Base-by-base conservation (phyloP, 352 stramenopile genomes). In the Albugo laibachii region DNA sequence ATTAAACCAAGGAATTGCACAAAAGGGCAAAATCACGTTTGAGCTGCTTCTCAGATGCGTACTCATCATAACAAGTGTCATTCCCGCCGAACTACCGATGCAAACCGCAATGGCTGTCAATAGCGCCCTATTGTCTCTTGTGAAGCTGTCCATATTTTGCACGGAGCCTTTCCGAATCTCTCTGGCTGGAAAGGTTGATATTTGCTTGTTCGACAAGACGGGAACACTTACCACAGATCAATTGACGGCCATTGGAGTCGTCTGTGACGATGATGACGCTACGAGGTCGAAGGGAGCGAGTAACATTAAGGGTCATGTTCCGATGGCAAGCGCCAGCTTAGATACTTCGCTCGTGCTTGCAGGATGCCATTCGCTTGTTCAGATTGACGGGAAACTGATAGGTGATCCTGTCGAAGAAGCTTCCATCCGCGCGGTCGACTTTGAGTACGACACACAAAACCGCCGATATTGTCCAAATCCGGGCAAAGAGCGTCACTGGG, bases 151-250 rank as follows among this genome's bases (percentile, higher is more conserved):
- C 46, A 92, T 99, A 37, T 99, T 97, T 64, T 99, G 94, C 66
- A 98, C 95, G 0, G 95, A 99, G 57, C 92, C 92, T 19, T 98
- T 97, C 66, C 88, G 95, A 41, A 98, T 99, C 49, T 95, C 95
- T 20, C 62, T 97, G 15, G 95, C 93, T 16, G 95, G 95, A 20
- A 94, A 96, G 45, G 83, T 99, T 1, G 75, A 97, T 58, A 83
- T 96, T 54, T 98, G 93, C 52, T 78, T 94, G 27, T 99, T 99
- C 56, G 95, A 99, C 63, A 99, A 99, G 66, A 99, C 95, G 0
- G 96, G 96, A 20, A 99, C 95, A 6, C 62, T 99, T 34, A 99
- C 95, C 0, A 97, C 80, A 18, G 95, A 99, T 61, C 80, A 97
- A 55, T 80, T 99, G 48, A 89, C 80, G 24, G 69, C 96, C 1